Percentiles rank a stretch among this genome's conserved stretches.
These are phyloP conservation scores for Mycena metata DNA, from an alignment of 768 basidiomycete genomes.

Conservation along the genomic window DNA sequence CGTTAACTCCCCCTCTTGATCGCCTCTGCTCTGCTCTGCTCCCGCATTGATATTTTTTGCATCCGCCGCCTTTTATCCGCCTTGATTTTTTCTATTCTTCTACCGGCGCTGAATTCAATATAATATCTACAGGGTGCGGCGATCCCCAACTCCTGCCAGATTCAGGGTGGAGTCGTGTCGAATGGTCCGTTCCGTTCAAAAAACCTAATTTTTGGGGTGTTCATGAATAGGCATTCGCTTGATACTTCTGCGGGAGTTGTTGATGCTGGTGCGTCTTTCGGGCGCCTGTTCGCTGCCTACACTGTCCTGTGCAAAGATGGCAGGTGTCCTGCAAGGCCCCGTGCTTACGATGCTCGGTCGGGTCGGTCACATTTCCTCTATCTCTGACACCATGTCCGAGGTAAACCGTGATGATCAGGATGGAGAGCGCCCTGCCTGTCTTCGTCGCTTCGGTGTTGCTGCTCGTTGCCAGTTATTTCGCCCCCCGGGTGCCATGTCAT, in stretches of 20 bases:
- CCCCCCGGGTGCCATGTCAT: background rate
- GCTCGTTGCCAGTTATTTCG: background rate
- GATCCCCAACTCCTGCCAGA: too few relatives aligned
- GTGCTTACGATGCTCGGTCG: constrained; percentile 30
- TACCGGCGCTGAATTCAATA: too few relatives aligned
- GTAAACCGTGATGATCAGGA: constrained; percentile 22
- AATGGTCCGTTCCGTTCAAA: too few relatives aligned
- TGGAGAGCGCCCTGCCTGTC: too few relatives aligned
- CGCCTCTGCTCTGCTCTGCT: too few relatives aligned
- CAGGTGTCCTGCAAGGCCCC: constrained; percentile 25
- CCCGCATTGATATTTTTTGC: too few relatives aligned
- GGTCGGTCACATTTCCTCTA: constrained; percentile 22
- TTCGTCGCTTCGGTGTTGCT: constrained; percentile 8
- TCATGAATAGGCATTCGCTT: background rate
- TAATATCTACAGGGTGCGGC: too few relatives aligned
- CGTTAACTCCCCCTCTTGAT: background rate
- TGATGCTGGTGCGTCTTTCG: background rate
- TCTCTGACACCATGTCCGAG: constrained; percentile 14
- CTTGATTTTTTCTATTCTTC: too few relatives aligned
- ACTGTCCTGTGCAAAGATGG: constrained; percentile 12
- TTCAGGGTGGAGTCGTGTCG: too few relatives aligned
- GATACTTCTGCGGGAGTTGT: too few relatives aligned
- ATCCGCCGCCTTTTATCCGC: too few relatives aligned
- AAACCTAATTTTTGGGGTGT: background rate
- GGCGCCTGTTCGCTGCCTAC: constrained; percentile 17